Evolutionary conservation across 1,139 yeast genomes (phyloP).

Genomic region (Schwanniomyces etchellsii): DNA sequence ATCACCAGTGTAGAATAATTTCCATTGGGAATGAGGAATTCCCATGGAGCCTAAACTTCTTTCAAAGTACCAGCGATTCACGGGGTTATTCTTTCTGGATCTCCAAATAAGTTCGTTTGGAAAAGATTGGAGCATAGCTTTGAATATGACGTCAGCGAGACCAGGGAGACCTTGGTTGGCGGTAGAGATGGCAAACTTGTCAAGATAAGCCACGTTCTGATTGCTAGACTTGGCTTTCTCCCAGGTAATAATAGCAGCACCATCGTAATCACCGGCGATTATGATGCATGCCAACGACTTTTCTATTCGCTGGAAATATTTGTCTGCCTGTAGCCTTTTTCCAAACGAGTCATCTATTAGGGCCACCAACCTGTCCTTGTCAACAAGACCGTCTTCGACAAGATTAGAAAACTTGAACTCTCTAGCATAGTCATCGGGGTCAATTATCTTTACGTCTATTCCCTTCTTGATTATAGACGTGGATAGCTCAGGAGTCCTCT

Average conservation of each 20-base stretch:
- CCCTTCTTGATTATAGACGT: constrained; percentile 85
- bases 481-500: constrained; percentile 56
- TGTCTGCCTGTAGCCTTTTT: constrained; percentile 54
- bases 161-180: constrained; percentile 87
- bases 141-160: constrained; percentile 88
- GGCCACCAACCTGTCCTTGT: constrained; percentile 48
- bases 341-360: constrained; percentile 81
- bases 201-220: constrained; percentile 60
- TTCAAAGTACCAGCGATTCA: constrained; percentile 96
- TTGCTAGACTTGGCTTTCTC: constrained; percentile 28
- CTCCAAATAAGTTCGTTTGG: constrained; percentile 84
- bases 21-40: constrained; percentile 54
- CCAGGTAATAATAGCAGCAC: constrained; percentile 88
- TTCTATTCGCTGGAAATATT: constrained; percentile 62
- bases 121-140: constrained; percentile 64
- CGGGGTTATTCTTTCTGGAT: constrained; percentile 79
- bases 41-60: constrained; percentile 71
- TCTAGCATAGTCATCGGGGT: constrained; percentile 22
- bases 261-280: constrained; percentile 91
- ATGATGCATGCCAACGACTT: constrained; percentile 68
- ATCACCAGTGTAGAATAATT: constrained; percentile 63
- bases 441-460: constrained; percentile 52
- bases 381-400: constrained; percentile 44
- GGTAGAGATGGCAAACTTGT: constrained; percentile 86
- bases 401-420: constrained; percentile 40